Percentiles rank a stretch among this genome's conserved stretches.
These are phyloP conservation scores for Pezicula carpinea DNA, from an alignment of 2,329 filamentous ascomycete genomes.

Conservation along the genomic window DNA sequence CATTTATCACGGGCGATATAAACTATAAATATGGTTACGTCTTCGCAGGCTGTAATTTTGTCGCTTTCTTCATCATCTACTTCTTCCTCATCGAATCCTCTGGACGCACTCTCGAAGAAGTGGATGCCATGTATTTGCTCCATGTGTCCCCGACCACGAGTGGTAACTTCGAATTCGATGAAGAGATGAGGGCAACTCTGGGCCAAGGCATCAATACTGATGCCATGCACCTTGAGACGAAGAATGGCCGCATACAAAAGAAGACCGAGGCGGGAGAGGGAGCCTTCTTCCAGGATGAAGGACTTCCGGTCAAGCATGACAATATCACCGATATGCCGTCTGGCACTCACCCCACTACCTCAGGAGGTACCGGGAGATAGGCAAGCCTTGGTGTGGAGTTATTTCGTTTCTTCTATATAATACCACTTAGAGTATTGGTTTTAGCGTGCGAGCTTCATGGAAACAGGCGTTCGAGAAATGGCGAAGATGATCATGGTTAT, in stretches of 20 bases:
- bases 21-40: conserved; percentile 63
- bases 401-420: background rate
- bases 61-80: conserved; percentile 62
- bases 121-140: conserved; percentile 23
- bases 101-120: conserved; percentile 17
- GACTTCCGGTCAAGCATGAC: background rate
- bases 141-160: conserved; percentile 31
- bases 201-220: conserved; percentile 12
- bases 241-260: background rate
- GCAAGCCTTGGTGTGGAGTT: background rate
- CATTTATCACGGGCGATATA: conserved; percentile 69
- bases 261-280: background rate
- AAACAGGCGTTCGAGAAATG: too few species aligned
- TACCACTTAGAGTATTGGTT: background rate
- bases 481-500: too few species aligned
- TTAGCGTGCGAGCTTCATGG: too few species aligned
- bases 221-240: conserved; percentile 12
- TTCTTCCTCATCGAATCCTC: conserved; percentile 72
- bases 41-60: conserved; percentile 67
- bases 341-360: background rate
- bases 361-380: too few species aligned
- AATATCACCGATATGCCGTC: background rate
- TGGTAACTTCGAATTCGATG: conserved; percentile 14
- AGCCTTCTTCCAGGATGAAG: conserved; percentile 2
- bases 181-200: conserved; percentile 7